Conservation (phyloP, 106 monocot genomes). For the Dactylorhiza incarnata region DNA sequence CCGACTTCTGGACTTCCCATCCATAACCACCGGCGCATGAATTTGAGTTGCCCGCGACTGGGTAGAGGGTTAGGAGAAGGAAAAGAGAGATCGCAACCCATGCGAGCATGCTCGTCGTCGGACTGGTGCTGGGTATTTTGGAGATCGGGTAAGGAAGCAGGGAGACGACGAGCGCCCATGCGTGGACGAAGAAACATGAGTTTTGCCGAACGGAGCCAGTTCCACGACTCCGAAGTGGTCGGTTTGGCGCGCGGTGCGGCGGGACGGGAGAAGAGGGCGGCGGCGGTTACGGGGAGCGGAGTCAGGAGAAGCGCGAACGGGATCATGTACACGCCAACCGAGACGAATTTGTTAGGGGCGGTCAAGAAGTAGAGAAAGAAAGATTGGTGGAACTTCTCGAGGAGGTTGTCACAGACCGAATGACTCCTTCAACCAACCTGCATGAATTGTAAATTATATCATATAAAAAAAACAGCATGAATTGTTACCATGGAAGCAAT, state of each 20-base stretch:
- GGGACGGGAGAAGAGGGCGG: constrained; percentile 44
- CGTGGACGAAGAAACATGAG: constrained; percentile 42
- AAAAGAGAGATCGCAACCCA: constrained; percentile 51
- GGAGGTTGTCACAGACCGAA: constrained; percentile 82
- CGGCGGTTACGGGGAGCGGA: constrained; percentile 78
- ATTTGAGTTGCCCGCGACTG: constrained; percentile 25
- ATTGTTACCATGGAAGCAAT: too few relatives aligned
- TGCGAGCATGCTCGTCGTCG: constrained; percentile 18
- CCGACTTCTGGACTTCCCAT: constrained; percentile 64
- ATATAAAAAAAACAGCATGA: too few relatives aligned
- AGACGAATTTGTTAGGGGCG: constrained; percentile 78
- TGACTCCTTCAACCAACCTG: constrained; percentile 83
- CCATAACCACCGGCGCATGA: constrained; percentile 11
- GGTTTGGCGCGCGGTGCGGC: background rate
- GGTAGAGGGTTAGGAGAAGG: constrained; percentile 23
- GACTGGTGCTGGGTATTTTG: constrained; percentile 25
- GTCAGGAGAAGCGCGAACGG: constrained; percentile 65
- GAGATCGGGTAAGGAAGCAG: constrained; percentile 53
- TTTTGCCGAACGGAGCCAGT: constrained; percentile 72
- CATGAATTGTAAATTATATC: too few relatives aligned
- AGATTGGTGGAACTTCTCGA: constrained; percentile 95
- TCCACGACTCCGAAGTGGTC: constrained; percentile 31
- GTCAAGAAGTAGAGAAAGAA: constrained; percentile 90
- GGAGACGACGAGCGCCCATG: constrained; percentile 56
- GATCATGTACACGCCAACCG: constrained; percentile 91